Evolutionary conservation across 345 rosid genomes (phyloP).

Genomic region (Lenwebbia sp.): DNA sequence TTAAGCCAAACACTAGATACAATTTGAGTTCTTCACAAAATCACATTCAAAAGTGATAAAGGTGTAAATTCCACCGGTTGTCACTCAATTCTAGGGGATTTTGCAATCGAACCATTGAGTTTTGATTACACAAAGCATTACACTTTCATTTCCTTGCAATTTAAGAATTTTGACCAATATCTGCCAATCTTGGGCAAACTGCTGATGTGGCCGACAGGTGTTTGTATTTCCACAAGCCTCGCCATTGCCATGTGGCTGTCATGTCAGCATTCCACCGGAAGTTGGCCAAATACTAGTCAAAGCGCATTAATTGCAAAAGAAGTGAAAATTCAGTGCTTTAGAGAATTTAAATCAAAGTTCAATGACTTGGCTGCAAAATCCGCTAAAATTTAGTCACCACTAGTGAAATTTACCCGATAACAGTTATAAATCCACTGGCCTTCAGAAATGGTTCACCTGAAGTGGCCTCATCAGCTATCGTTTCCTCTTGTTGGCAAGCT

Average conservation of each 20-base stretch:
- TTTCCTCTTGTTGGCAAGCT: background rate
- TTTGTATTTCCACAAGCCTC: background rate
- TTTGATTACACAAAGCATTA: background rate
- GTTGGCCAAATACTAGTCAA: background rate
- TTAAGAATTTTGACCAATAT: background rate
- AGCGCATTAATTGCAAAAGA: background rate
- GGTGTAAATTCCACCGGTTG: background rate
- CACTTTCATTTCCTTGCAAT: background rate
- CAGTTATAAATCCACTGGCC: background rate
- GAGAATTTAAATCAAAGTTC: background rate
- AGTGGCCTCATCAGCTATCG: conserved; percentile 2
- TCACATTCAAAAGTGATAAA: background rate
- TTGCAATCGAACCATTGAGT: background rate
- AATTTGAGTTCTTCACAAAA: background rate
- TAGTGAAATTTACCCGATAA: background rate
- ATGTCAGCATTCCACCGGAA: background rate
- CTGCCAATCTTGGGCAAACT: background rate
- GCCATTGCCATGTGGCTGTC: background rate
- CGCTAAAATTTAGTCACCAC: background rate
- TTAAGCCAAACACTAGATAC: background rate
- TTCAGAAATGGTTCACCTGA: conserved; percentile 13
- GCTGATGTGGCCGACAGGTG: background rate
- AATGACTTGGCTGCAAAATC: no score
- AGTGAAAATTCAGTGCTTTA: background rate
- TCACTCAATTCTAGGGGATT: background rate